Percentiles rank a stretch among this genome's conserved stretches.
Conservation (phyloP, 2,329 filamentous ascomycete species). For the Biscogniauxia mediterranea region DNA sequence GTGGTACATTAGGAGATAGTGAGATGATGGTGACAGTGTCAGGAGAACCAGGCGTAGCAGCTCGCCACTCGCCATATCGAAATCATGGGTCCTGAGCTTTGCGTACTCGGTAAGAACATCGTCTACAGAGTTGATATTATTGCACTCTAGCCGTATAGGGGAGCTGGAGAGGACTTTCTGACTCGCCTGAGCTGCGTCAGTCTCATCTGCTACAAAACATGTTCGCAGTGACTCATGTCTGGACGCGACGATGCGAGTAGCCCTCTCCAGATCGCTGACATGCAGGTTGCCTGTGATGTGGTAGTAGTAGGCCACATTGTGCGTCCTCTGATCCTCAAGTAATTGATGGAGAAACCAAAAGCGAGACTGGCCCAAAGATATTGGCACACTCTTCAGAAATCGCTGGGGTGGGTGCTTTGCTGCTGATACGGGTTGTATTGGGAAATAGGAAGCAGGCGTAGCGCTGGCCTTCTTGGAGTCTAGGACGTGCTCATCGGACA, state of each 20-base stretch:
- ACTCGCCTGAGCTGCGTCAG: slow-evolving; percentile 17
- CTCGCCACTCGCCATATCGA: slow-evolving; percentile 38
- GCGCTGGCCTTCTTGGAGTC: too few species aligned
- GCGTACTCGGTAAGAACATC: slow-evolving; percentile 33
- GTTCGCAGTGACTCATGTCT: slow-evolving; percentile 37
- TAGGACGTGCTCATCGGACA: too few species aligned
- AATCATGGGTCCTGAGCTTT: slow-evolving; percentile 31
- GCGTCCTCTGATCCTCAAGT: slow-evolving; percentile 37
- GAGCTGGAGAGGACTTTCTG: slow-evolving; percentile 28
- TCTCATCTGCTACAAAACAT: slow-evolving; percentile 26
- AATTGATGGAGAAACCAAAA: slow-evolving; percentile 39
- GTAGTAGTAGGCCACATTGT: slow-evolving; percentile 37
- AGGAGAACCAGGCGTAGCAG: slow-evolving; percentile 36
- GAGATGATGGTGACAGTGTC: slow-evolving; percentile 29
- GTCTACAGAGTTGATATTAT: slow-evolving; percentile 17
- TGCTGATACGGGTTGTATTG: too few species aligned
- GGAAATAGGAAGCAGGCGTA: too few species aligned
- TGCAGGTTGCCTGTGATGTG: slow-evolving; percentile 33
- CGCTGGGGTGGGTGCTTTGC: slow-evolving; percentile 2
- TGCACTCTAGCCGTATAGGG: slow-evolving; percentile 26
- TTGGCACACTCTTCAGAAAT: slow-evolving; percentile 25
- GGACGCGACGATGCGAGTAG: slow-evolving; percentile 30
- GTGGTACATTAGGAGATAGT: slow-evolving; percentile 42
- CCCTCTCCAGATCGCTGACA: slow-evolving; percentile 30
- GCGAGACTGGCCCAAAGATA: slow-evolving; percentile 37